Conservation (phyloP, 495 filamentous ascomycete genomes). For the Umbilicaria muhlenbergii region DNA sequence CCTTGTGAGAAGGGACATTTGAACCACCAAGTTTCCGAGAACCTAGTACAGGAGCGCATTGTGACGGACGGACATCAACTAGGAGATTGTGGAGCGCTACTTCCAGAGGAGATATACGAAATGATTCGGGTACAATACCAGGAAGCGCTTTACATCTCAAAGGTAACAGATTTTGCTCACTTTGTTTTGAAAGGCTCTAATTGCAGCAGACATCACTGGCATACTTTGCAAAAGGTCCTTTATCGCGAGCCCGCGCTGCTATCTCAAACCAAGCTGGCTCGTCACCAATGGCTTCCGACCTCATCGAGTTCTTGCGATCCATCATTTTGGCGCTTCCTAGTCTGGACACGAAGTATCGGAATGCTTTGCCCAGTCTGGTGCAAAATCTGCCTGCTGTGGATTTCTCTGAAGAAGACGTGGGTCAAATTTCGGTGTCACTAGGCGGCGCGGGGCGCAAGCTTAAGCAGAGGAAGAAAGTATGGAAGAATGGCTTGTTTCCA, state of each 20-base stretch:
- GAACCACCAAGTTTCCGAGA: too few species aligned
- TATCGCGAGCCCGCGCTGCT: conserved; percentile 69
- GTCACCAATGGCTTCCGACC: conserved; percentile 20
- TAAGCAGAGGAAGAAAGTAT: conserved; percentile 49
- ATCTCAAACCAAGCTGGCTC: conserved; percentile 37
- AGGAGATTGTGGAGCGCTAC: too few species aligned
- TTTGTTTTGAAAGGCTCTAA: neutral
- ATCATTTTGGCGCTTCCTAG: conserved; percentile 55
- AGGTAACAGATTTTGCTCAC: conserved; percentile 28
- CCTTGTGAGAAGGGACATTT: too few species aligned
- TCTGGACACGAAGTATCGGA: conserved; percentile 79
- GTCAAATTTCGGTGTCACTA: conserved; percentile 6
- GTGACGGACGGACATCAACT: too few species aligned
- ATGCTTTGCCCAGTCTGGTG: conserved; percentile 53
- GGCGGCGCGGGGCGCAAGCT: conserved; percentile 40
- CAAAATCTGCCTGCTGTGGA: conserved; percentile 41
- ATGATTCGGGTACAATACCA: conserved; percentile 64
- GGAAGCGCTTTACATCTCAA: conserved; percentile 81
- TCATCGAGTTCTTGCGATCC: conserved; percentile 53
- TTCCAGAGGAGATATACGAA: conserved; percentile 47
- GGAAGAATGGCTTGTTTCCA: conserved; percentile 63
- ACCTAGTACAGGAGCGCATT: too few species aligned
- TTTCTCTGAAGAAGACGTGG: conserved; percentile 42
- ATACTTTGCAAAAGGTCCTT: conserved; percentile 92
- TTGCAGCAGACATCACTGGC: conserved; percentile 59